Evolutionary conservation across 225 moss, liverwort and hornwort genomes (phyloP).

Genomic region (Neckera pumila): DNA sequence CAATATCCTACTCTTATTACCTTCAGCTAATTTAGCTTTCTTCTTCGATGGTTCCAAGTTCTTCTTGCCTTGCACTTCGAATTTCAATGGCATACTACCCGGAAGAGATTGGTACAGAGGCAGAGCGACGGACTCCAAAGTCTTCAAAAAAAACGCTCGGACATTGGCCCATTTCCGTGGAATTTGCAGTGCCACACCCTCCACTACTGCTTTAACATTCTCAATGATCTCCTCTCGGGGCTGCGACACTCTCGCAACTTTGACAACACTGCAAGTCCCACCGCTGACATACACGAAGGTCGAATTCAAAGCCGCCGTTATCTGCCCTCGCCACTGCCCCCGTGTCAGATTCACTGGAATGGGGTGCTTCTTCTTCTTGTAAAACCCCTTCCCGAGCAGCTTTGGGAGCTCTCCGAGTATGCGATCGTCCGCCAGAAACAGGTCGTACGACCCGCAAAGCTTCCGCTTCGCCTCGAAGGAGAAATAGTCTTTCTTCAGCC

Average conservation of each 20-base stretch:
- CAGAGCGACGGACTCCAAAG: constrained; percentile 64
- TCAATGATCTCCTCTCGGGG: constrained; percentile 41
- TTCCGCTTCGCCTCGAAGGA: constrained; percentile 70
- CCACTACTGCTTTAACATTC: constrained; percentile 39
- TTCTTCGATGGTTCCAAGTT: background rate
- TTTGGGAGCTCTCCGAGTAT: constrained; percentile 56
- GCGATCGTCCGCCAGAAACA: constrained; percentile 72
- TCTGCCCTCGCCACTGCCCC: constrained; percentile 56
- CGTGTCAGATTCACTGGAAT: constrained; percentile 54
- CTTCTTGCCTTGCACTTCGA: constrained; percentile 9
- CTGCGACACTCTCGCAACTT: constrained; percentile 67
- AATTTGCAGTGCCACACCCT: constrained; percentile 45
- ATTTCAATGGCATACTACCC: constrained; percentile 24
- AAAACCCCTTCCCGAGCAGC: constrained; percentile 66
- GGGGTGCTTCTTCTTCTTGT: constrained; percentile 77
- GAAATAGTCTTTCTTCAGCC: constrained; percentile 53
- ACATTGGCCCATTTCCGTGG: constrained; percentile 73
- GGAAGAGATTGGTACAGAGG: constrained; percentile 61
- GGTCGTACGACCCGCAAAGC: constrained; percentile 63
- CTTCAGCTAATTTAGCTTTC: background rate
- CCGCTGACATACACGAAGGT: constrained; percentile 57
- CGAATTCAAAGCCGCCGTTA: constrained; percentile 44
- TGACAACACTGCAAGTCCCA: constrained; percentile 72
- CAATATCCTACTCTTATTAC: background rate
- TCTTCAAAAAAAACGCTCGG: constrained; percentile 58